Evolutionary conservation across 768 basidiomycete genomes (phyloP).

Genomic region (Lanmaoa pseudosensibilis): DNA sequence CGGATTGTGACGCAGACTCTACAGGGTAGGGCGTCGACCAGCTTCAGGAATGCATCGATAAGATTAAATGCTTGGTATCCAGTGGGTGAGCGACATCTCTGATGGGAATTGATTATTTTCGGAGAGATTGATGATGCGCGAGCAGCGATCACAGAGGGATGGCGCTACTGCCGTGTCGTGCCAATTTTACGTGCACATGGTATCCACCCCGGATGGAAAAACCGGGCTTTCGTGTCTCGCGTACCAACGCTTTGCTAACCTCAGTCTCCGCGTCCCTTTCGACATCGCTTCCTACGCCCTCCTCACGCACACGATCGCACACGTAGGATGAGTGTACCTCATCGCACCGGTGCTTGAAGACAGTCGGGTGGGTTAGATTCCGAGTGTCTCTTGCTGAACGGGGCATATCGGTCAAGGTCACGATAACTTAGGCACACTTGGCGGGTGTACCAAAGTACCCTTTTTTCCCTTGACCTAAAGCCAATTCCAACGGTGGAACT

Average conservation of each 20-base stretch:
- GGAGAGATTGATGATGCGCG: not conserved
- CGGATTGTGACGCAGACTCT: constrained; percentile 72
- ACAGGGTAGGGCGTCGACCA: constrained; percentile 89
- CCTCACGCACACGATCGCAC: no score
- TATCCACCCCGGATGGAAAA: constrained; percentile 49
- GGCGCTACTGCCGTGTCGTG: constrained; percentile 98
- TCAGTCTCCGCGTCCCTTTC: constrained; percentile 97
- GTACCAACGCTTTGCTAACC: constrained; percentile 98
- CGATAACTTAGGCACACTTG: no score
- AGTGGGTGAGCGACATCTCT: constrained; percentile 57
- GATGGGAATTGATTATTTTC: not conserved
- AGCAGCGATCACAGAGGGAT: constrained; percentile 80
- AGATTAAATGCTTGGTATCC: constrained; percentile 99
- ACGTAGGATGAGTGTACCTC: no score
- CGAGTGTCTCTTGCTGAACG: no score
- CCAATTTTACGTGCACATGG: constrained; percentile 96
- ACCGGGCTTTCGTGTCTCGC: constrained; percentile 89
- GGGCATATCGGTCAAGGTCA: no score
- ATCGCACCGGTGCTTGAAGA: no score
- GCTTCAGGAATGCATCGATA: constrained; percentile 80
- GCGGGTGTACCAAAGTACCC: no score
- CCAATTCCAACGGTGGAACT: no score
- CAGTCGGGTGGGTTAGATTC: no score
- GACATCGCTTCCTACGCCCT: constrained; percentile 99
- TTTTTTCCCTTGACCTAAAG: no score